Conservation (phyloP, 2,329 filamentous ascomycete genomes). For the Colletotrichum simmondsii region DNA sequence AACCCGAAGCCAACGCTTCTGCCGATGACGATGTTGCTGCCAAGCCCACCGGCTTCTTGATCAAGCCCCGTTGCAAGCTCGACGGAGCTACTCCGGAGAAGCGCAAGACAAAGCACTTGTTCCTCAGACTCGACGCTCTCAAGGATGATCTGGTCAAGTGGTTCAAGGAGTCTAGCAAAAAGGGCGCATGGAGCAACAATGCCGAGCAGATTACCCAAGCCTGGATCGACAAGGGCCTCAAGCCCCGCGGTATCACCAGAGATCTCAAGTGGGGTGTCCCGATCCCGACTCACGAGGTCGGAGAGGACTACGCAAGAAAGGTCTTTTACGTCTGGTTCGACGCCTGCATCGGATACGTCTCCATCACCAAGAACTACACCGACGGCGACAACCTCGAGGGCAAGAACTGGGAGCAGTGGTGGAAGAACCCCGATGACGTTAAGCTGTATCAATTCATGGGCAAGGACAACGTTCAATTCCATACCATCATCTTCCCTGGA, state of each 20-base stretch:
- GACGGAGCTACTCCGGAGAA: constrained; percentile 84
- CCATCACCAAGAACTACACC: constrained; percentile 92
- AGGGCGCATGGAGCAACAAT: constrained; percentile 82
- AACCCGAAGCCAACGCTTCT: constrained; percentile 46
- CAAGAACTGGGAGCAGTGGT: constrained; percentile 92
- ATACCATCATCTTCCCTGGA: constrained; percentile 91
- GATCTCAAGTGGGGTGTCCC: constrained; percentile 90
- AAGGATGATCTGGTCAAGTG: constrained; percentile 82
- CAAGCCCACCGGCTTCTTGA: constrained; percentile 62
- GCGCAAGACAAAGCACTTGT: constrained; percentile 89
- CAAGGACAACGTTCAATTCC: constrained; percentile 76
- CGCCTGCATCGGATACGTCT: constrained; percentile 74
- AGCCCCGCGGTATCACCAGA: constrained; percentile 88
- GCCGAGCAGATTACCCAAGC: constrained; percentile 80
- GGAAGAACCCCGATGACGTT: constrained; percentile 89
- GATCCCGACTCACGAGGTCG: constrained; percentile 59
- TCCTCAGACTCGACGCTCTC: constrained; percentile 86
- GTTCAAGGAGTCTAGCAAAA: constrained; percentile 77
- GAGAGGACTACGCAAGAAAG: constrained; percentile 67
- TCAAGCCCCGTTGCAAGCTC: constrained; percentile 91
- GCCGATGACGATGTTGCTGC: constrained; percentile 44
- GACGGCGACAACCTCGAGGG: constrained; percentile 55
- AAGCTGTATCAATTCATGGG: constrained; percentile 95
- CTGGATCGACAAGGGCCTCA: constrained; percentile 86
- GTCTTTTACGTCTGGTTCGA: constrained; percentile 80